phyloP scores from a whole-genome alignment of 495 filamentous ascomycete genomes.

The Penicillium verhagenii region DNA sequence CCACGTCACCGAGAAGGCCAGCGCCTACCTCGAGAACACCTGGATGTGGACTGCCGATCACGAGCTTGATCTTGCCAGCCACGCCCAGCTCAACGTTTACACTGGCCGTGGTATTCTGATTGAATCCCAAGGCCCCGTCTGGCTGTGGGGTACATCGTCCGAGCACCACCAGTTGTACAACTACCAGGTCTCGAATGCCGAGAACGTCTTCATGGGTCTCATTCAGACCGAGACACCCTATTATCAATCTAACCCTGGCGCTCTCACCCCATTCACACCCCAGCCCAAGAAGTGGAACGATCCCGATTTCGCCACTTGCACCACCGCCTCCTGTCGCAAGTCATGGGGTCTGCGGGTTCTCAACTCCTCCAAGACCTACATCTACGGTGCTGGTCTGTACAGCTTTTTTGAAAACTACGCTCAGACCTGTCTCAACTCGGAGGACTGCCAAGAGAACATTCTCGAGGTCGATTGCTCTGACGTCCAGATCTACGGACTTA shows the following conservation, averaged over 20 bases:
- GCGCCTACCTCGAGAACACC: slow-evolving; percentile 82
- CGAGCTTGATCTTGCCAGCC: slow-evolving; percentile 73
- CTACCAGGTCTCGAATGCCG: slow-evolving; percentile 78
- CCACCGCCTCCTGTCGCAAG: slow-evolving; percentile 66
- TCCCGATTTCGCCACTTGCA: slow-evolving; percentile 69
- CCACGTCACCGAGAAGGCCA: slow-evolving; percentile 68
- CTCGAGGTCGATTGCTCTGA: slow-evolving; percentile 74
- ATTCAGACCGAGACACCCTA: slow-evolving; percentile 95
- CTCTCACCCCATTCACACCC: slow-evolving; percentile 63
- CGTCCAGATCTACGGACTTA: slow-evolving; percentile 74
- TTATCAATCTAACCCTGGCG: slow-evolving; percentile 81
- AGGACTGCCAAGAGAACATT: slow-evolving; percentile 85
- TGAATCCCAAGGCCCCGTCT: slow-evolving; percentile 58
- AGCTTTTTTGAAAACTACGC: slow-evolving; percentile 87
- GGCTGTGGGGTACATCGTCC: slow-evolving; percentile 74
- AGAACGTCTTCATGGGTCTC: slow-evolving; percentile 78
- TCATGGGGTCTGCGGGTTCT: slow-evolving; percentile 82
- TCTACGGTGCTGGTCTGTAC: slow-evolving; percentile 82
- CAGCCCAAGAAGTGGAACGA: slow-evolving; percentile 62
- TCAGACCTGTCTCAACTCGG: slow-evolving; percentile 69
- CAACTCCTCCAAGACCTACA: slow-evolving; percentile 61
- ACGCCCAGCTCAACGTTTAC: slow-evolving; percentile 86
- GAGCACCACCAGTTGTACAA: slow-evolving; percentile 92
- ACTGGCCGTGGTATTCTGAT: slow-evolving; percentile 84
- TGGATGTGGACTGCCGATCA: slow-evolving; percentile 98